A percentile compares a stretch with the other conserved stretches of the same genome.
Conservation (phyloP, 768 basidiomycete genomes). For the Wakefieldia striispora region DNA sequence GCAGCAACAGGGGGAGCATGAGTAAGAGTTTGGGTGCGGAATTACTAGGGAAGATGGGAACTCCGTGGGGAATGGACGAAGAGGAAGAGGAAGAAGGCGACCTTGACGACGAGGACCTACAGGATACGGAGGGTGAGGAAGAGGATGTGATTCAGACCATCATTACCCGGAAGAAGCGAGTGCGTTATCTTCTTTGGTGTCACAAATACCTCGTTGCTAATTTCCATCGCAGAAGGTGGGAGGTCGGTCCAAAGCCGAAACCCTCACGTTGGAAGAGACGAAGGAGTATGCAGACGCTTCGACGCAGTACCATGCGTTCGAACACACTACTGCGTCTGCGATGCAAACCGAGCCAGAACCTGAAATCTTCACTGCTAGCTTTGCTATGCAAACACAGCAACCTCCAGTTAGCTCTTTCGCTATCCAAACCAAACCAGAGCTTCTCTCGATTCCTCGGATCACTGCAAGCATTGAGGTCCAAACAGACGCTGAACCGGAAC, state of each 20-base stretch:
- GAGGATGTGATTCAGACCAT: constrained; percentile 81
- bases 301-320: constrained; percentile 64
- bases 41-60: constrained; percentile 59
- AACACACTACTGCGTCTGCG: constrained; percentile 44
- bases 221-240: constrained; percentile 55
- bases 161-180: constrained; percentile 80
- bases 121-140: constrained; percentile 58
- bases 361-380: constrained; percentile 43
- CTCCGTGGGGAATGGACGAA: constrained; percentile 41
- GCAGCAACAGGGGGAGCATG: constrained; percentile 54
- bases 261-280: constrained; percentile 50
- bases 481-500: constrained; percentile 48
- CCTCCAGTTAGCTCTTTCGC: constrained; percentile 21
- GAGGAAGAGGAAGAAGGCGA: constrained; percentile 39
- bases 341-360: constrained; percentile 66
- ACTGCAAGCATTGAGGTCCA: constrained; percentile 60
- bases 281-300: constrained; percentile 76
- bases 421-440: constrained; percentile 41
- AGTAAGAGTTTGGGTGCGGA: constrained; percentile 79
- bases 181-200: constrained; percentile 27
- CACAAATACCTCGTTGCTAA: constrained; percentile 11
- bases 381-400: constrained; percentile 58
- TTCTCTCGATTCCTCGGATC: constrained; percentile 27
- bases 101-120: constrained; percentile 43
- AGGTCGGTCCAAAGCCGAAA: constrained; percentile 51